Conservation (phyloP, 2,329 filamentous ascomycete species). For the Sporothrix sp. region DNA sequence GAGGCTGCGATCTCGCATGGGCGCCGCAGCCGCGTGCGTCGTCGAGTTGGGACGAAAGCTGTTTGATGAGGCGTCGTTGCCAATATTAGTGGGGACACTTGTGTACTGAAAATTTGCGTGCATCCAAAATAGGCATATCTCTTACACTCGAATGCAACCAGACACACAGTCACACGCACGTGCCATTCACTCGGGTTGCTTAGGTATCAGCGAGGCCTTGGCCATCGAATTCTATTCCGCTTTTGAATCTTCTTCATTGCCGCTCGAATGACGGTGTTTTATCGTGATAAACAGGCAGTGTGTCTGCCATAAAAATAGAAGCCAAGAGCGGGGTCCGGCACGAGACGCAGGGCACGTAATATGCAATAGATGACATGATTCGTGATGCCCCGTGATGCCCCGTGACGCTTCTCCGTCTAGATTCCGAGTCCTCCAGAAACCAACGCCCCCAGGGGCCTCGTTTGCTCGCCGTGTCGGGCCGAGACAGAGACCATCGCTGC, state of each 20-base stretch:
- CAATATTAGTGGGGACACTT: constrained; percentile 1
- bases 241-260: constrained; percentile 13
- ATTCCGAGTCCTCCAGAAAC: constrained; percentile 7
- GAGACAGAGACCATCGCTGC: neutral
- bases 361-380: neutral
- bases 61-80: neutral
- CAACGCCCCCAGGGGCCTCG: constrained; percentile 8
- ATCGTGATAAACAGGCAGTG: neutral
- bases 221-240: constrained; percentile 12
- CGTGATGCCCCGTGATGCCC: neutral
- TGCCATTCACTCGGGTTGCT: neutral
- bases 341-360: neutral
- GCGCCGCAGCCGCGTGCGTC: too few relatives aligned
- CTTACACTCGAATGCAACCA: neutral
- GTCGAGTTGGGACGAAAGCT: neutral
- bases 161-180: too few relatives aligned
- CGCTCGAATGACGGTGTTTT: neutral
- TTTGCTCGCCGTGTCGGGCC: constrained; percentile 7
- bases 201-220: neutral
- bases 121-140: constrained; percentile 9
- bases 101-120: constrained; percentile 4
- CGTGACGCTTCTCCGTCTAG: neutral
- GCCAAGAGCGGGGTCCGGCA: constrained; percentile 8
- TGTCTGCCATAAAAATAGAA: constrained; percentile 6
- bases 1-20: too few relatives aligned